Percentiles rank a stretch among this genome's conserved stretches.
These are phyloP conservation scores for Dothideomycetes sp. DNA, from an alignment of 2,329 filamentous ascomycete genomes.

Conservation along the genomic window DNA sequence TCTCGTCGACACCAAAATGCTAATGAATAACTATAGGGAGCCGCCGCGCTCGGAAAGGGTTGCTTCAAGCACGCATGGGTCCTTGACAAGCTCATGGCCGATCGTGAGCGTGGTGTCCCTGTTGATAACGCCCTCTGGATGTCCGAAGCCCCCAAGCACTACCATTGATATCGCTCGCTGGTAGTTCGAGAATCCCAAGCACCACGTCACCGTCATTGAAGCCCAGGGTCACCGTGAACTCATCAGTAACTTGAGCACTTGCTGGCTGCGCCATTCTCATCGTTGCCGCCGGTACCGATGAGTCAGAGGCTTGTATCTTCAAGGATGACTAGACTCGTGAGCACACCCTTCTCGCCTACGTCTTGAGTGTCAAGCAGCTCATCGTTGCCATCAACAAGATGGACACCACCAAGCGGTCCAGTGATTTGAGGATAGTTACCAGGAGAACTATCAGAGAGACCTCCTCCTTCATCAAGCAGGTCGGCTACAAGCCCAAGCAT, in stretches of 20 bases:
- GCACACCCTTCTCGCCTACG: slow-evolving; percentile 99
- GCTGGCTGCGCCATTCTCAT: slow-evolving; percentile 99
- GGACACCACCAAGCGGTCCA: slow-evolving; percentile 98
- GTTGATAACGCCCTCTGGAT: slow-evolving; percentile 99
- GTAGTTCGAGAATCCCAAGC: too few species aligned
- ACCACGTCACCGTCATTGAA: slow-evolving; percentile 93
- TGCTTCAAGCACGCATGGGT: slow-evolving; percentile 99
- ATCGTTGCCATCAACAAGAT: slow-evolving; percentile 99
- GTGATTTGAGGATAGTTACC: slow-evolving; percentile 91
- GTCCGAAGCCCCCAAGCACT: slow-evolving; percentile 98
- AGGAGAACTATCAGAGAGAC: slow-evolving; percentile 99
- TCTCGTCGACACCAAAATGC: slow-evolving; percentile 15
- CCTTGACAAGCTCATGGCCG: slow-evolving; percentile 99
- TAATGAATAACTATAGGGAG: slow-evolving; percentile 54
- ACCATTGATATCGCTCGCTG: too few species aligned
- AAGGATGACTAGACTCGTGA: slow-evolving; percentile 99
- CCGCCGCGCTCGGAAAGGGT: slow-evolving; percentile 97
- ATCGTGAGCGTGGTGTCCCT: slow-evolving; percentile 99
- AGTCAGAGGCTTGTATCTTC: slow-evolving; percentile 99
- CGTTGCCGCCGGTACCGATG: slow-evolving; percentile 99
- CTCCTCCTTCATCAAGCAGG: slow-evolving; percentile 99
- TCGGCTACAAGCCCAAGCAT: slow-evolving; percentile 99
- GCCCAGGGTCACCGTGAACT: slow-evolving; percentile 99
- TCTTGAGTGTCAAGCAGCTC: slow-evolving; percentile 99
- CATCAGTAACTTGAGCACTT: slow-evolving; percentile 99